These are phyloP conservation scores for Stagonosporopsis vannaccii DNA, from an alignment of 2,329 filamentous ascomycete species.

Conservation along the genomic window DNA sequence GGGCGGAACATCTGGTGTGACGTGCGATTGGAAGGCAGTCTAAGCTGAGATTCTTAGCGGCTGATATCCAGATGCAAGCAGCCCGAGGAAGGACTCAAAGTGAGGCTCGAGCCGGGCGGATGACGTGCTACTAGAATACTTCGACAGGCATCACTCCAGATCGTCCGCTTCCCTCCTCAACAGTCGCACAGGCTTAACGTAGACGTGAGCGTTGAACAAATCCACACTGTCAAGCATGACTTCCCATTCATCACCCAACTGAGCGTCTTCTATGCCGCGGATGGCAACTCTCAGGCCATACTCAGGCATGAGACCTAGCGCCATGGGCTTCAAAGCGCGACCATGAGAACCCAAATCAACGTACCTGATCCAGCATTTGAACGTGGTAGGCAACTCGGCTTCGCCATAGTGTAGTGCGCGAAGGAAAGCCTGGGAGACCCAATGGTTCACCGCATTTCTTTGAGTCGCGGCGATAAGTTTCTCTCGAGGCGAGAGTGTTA, in stretches of 20 bases:
- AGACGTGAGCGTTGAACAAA: slow-evolving; percentile 41
- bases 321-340: slow-evolving; percentile 3
- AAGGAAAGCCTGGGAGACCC: slow-evolving; percentile 63
- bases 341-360: slow-evolving; percentile 9
- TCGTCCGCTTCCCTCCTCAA: slow-evolving; percentile 33
- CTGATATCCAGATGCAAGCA: not conserved
- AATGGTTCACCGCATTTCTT: slow-evolving; percentile 52
- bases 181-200: slow-evolving; percentile 50
- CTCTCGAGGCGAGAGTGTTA: slow-evolving; percentile 54
- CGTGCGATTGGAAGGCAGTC: not conserved
- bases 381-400: slow-evolving; percentile 58
- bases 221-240: slow-evolving; percentile 49
- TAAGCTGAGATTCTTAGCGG: slow-evolving; percentile 1
- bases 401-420: slow-evolving; percentile 65
- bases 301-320: slow-evolving; percentile 28
- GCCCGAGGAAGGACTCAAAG: not conserved
- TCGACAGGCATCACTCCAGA: not conserved
- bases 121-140: not conserved
- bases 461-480: slow-evolving; percentile 52
- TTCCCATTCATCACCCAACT: slow-evolving; percentile 57
- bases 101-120: not conserved
- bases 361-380: slow-evolving; percentile 44
- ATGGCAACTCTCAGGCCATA: slow-evolving; percentile 25
- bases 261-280: slow-evolving; percentile 21
- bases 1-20: not conserved